A percentile compares a stretch with the other conserved stretches of the same genome.
Conservation (phyloP, 75 land plant species). For the Isoetes taiwanensis region DNA sequence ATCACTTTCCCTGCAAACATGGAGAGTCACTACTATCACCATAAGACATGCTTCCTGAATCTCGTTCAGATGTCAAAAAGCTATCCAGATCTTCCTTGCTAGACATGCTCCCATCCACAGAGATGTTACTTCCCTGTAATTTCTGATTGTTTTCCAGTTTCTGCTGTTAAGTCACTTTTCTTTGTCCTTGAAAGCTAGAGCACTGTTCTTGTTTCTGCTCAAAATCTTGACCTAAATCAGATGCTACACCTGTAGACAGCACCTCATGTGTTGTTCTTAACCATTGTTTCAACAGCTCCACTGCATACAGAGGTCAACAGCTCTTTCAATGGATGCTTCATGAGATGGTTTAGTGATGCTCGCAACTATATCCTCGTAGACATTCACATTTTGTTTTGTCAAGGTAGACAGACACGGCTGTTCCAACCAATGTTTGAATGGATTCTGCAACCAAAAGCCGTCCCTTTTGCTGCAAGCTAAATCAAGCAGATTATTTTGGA, state of each 20-base stretch:
- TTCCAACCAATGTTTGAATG: constrained; percentile 54
- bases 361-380: constrained; percentile 50
- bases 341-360: constrained; percentile 59
- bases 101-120: too few relatives aligned
- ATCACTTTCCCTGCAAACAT: too few relatives aligned
- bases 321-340: constrained; percentile 44
- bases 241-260: constrained; percentile 14
- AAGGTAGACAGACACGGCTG: constrained; percentile 72
- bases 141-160: too few relatives aligned
- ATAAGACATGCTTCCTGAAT: too few relatives aligned
- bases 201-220: too few relatives aligned
- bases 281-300: constrained; percentile 53
- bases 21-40: too few relatives aligned
- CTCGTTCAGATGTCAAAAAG: too few relatives aligned
- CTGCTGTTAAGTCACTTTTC: too few relatives aligned
- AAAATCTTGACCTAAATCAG: too few relatives aligned
- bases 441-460: constrained; percentile 39
- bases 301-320: constrained; percentile 57
- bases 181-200: too few relatives aligned
- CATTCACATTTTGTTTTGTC: constrained; percentile 74
- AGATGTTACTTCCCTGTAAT: too few relatives aligned
- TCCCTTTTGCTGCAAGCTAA: constrained; percentile 27
- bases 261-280: constrained; percentile 67
- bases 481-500: constrained; percentile 19
- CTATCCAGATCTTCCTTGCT: too few relatives aligned